phyloP scores from a whole-genome alignment of 2,329 filamentous ascomycete species.

The Fusarium agapanthi region DNA sequence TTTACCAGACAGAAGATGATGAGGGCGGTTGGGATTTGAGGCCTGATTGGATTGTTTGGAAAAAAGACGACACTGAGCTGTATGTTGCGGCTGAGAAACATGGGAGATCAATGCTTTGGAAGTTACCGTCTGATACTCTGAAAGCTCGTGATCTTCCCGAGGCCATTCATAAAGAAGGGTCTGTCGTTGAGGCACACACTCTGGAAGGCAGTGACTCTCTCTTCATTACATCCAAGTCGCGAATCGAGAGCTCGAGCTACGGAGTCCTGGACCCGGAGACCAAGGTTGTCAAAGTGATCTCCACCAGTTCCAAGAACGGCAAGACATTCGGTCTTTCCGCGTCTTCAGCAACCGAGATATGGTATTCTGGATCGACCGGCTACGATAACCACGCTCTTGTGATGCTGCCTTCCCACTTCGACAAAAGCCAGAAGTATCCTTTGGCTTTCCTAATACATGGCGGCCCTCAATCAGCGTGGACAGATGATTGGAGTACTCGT shows the following conservation, averaged over 20 bases:
- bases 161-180: constrained; percentile 62
- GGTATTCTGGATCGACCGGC: constrained; percentile 70
- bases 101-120: constrained; percentile 70
- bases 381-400: constrained; percentile 75
- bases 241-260: constrained; percentile 78
- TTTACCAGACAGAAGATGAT: constrained; percentile 69
- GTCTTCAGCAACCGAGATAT: constrained; percentile 72
- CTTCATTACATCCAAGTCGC: constrained; percentile 72
- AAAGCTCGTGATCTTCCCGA: constrained; percentile 59
- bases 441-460: constrained; percentile 84
- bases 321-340: constrained; percentile 71
- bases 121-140: constrained; percentile 63
- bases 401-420: constrained; percentile 73
- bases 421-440: constrained; percentile 77
- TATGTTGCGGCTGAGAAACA: constrained; percentile 79
- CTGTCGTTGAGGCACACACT: constrained; percentile 61
- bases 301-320: constrained; percentile 72
- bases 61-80: constrained; percentile 67
- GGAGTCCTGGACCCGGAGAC: constrained; percentile 62
- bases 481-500: constrained; percentile 78
- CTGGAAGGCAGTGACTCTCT: constrained; percentile 60
- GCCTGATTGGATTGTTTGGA: constrained; percentile 67
- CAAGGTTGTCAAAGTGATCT: constrained; percentile 56
- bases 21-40: constrained; percentile 69
- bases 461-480: constrained; percentile 81